Conservation (phyloP, 495 filamentous ascomycete species). For the Evansstolkia leycettana region DNA sequence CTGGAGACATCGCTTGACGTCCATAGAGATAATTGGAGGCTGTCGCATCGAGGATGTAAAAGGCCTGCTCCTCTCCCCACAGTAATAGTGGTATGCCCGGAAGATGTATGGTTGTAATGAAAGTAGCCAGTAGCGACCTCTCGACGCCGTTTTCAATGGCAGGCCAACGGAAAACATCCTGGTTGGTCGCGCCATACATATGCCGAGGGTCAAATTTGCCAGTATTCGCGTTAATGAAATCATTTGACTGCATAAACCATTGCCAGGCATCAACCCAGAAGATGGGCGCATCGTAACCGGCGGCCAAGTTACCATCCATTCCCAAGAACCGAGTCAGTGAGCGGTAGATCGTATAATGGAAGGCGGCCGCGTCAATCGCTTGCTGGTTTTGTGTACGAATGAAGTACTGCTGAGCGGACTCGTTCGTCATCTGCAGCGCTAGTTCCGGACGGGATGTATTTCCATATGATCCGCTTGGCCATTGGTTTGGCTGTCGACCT, state of each 20-base stretch:
- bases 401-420: constrained; percentile 34
- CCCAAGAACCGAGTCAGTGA: constrained; percentile 54
- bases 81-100: constrained; percentile 54
- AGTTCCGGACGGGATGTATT: too few relatives aligned
- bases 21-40: constrained; percentile 62
- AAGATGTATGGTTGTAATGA: constrained; percentile 52
- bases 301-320: constrained; percentile 48
- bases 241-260: constrained; percentile 48
- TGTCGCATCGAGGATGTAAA: constrained; percentile 55
- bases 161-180: constrained; percentile 69
- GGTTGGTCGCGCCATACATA: constrained; percentile 58
- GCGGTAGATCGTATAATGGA: constrained; percentile 63
- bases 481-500: constrained; percentile 44
- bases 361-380: constrained; percentile 54
- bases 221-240: constrained; percentile 52
- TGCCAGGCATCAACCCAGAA: constrained; percentile 55
- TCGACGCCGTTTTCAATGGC: constrained; percentile 50
- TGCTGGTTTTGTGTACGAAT: constrained; percentile 43
- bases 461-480: too few relatives aligned
- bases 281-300: constrained; percentile 45
- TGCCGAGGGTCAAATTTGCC: constrained; percentile 59
- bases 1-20: constrained; percentile 52
- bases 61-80: constrained; percentile 63
- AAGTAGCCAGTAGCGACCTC: constrained; percentile 47
- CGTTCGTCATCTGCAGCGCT: constrained; percentile 34